Percentiles rank a stretch among this genome's conserved stretches.
phyloP scores from a whole-genome alignment of 2,329 filamentous ascomycete species.

The Aspergillus chevalieri region DNA sequence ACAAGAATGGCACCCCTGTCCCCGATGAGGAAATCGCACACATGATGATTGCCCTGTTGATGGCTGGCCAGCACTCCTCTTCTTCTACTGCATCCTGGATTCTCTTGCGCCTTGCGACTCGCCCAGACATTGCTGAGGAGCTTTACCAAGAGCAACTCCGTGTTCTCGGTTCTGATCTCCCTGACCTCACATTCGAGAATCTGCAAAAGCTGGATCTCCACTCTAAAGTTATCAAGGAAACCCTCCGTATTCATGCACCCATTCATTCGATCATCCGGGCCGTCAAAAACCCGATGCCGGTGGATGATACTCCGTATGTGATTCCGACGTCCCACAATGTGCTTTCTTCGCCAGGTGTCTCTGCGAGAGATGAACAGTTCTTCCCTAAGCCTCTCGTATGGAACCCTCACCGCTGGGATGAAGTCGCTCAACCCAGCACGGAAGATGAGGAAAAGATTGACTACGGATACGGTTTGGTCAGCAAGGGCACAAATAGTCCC shows the following conservation, averaged over 20 bases:
- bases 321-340: slow-evolving; percentile 76
- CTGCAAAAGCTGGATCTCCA: slow-evolving; percentile 75
- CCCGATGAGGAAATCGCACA: slow-evolving; percentile 80
- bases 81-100: slow-evolving; percentile 82
- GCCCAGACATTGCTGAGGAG: slow-evolving; percentile 74
- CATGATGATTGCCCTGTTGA: slow-evolving; percentile 90
- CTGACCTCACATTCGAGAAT: slow-evolving; percentile 68
- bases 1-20: slow-evolving; percentile 75
- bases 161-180: slow-evolving; percentile 67
- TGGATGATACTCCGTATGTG: slow-evolving; percentile 75
- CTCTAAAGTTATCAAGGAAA: slow-evolving; percentile 82
- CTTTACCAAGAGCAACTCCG: slow-evolving; percentile 75
- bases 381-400: slow-evolving; percentile 78
- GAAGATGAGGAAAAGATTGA: slow-evolving; percentile 70
- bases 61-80: slow-evolving; percentile 87
- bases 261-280: slow-evolving; percentile 94
- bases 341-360: slow-evolving; percentile 78
- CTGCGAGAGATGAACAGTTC: slow-evolving; percentile 62
- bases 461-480: slow-evolving; percentile 89
- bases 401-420: slow-evolving; percentile 89
- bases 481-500: slow-evolving; percentile 81
- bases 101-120: slow-evolving; percentile 69
- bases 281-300: slow-evolving; percentile 79
- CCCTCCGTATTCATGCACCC: slow-evolving; percentile 80
- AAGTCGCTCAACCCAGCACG: slow-evolving; percentile 43